Percentiles rank a stretch among this genome's conserved stretches.
Conservation (phyloP, 208 protist genomes). For the Trypanosoma boissoni region DNA sequence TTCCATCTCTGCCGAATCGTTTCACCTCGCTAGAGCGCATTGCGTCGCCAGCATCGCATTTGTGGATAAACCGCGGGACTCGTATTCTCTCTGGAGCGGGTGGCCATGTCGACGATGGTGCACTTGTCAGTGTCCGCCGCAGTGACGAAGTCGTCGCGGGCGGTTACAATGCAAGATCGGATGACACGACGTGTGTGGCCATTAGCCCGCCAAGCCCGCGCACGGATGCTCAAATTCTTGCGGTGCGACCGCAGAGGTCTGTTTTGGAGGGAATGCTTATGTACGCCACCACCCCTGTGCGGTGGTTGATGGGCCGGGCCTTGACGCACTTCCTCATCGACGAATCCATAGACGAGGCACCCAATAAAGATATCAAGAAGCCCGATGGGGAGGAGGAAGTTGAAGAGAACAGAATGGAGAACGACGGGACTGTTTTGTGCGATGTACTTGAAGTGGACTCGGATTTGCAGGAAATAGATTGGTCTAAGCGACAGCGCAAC, state of each 20-base stretch:
- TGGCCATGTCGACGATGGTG: constrained; percentile 27
- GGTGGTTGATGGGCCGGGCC: constrained; percentile 27
- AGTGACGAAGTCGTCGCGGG: too few species aligned
- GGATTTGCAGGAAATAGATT: too few species aligned
- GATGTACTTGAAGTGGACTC: too few species aligned
- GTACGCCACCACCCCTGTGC: constrained; percentile 31
- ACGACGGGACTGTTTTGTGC: too few species aligned
- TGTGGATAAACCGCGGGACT: constrained; percentile 48
- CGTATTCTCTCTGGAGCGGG: background rate
- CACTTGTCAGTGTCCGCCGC: too few species aligned
- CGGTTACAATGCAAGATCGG: constrained; percentile 52
- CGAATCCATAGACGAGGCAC: constrained; percentile 27
- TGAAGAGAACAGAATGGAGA: constrained; percentile 1
- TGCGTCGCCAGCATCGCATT: constrained; percentile 41
- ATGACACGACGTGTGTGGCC: constrained; percentile 46
- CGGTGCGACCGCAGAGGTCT: constrained; percentile 33
- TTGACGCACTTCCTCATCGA: constrained; percentile 52
- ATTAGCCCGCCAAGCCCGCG: constrained; percentile 35
- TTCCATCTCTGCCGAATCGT: constrained; percentile 51
- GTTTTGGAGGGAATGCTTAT: constrained; percentile 31
- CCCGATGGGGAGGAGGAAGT: constrained; percentile 28
- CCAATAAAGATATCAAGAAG: constrained; percentile 29
- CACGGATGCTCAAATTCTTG: constrained; percentile 40
- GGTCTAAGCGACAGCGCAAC: constrained; percentile 22
- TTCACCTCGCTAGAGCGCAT: constrained; percentile 40